Evolutionary conservation across 176 grass and related monocot species (phyloP), one percentile per base, ranked within the genome.

Genomic region (Zoysia japonica): DNA sequence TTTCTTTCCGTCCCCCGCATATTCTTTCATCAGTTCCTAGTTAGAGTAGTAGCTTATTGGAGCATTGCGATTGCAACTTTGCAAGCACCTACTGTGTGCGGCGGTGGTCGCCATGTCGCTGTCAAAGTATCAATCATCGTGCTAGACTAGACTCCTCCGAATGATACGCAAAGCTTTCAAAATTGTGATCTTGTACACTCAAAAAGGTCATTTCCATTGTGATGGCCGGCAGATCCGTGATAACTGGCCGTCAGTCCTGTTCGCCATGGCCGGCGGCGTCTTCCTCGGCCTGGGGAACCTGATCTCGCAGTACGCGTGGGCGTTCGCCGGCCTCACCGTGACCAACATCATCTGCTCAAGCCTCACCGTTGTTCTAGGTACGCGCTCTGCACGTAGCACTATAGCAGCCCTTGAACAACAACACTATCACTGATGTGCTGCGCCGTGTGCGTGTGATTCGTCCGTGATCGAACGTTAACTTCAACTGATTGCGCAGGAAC

Each of bases 291-390:
- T 59, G 0, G 56, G 56, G 9, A 59, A 59, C 17, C 56, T 59
- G 7, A 59, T 59, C 56, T 59, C 56, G 17, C 56, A 59, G 17
- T 59, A 59, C 56, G 56, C 56, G 2, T 59, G 56, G 56, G 56
- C 56, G 56, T 59, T 59, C 3, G 56, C 56, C 6, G 56, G 56
- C 17, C 56, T 59, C 17, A 59, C 56, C n/a, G 56, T 59, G 16
- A 59, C 56, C 56, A 59, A 59, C 56, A 59, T 59, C 56, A 59
- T 59, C 56, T 59, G 56, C n/a, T 59, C 56, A 19, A 59, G 56
- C 56, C n/a, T 59, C 2, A 59, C 56, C 1, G 56, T 59, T 59
- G 56, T 59, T 20, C 56, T 59, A 9, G 56, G 56, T 59, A 59
- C 56, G 20, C 9, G 20, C 56, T 20, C 36, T 6, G 61, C 59